A percentile compares a stretch with the other conserved stretches of the same genome.
Conservation (phyloP, 371 early-diverging fungal genomes). For the Catenaria anguillulae region DNA sequence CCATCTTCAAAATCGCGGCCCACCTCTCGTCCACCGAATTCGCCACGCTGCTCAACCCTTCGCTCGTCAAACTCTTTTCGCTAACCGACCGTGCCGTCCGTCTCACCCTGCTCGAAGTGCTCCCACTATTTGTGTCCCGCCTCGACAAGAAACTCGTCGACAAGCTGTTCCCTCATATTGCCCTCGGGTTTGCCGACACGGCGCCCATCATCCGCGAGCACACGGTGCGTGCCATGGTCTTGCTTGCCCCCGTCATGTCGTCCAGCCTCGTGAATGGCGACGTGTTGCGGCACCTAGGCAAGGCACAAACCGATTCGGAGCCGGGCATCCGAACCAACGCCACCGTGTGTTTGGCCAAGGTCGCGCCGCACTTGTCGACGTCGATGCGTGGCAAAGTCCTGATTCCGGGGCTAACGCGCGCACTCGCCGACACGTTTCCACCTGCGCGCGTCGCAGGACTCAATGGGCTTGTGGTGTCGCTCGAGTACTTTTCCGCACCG, state of each 20-base stretch:
- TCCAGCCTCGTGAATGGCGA: constrained; percentile 71
- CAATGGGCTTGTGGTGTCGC: constrained; percentile 43
- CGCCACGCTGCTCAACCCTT: constrained; percentile 44
- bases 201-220: constrained; percentile 80
- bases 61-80: constrained; percentile 69
- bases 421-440: constrained; percentile 79
- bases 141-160: constrained; percentile 55
- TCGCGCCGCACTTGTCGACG: constrained; percentile 46
- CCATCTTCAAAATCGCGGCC: constrained; percentile 70
- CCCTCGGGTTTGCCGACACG: constrained; percentile 74
- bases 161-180: constrained; percentile 75
- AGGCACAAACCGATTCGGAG: constrained; percentile 74
- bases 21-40: constrained; percentile 56
- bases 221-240: constrained; percentile 45
- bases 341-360: constrained; percentile 80
- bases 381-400: constrained; percentile 57
- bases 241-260: constrained; percentile 29
- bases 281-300: constrained; percentile 63
- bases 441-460: constrained; percentile 79
- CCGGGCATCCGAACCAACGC: constrained; percentile 93
- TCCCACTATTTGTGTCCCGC: constrained; percentile 52
- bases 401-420: constrained; percentile 62
- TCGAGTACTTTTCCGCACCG: constrained; percentile 46
- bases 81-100: constrained; percentile 79
- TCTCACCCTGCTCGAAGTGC: constrained; percentile 62